A percentile compares a stretch with the other conserved stretches of the same genome.
Conservation (phyloP, 164 flowering plant genomes). For the Euptelea pleiosperma region DNA sequence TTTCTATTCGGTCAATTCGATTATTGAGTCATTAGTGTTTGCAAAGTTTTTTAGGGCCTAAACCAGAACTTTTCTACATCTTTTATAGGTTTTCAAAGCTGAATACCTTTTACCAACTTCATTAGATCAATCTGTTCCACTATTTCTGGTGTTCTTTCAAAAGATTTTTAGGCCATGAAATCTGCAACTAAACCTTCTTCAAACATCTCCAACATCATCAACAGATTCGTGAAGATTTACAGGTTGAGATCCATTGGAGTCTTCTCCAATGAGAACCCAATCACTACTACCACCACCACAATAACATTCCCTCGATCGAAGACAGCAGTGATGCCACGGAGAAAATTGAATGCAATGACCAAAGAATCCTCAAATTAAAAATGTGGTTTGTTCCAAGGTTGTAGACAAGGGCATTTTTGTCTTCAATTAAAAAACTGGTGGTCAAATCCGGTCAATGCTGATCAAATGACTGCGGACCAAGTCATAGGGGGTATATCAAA, state of each 20-base stretch:
- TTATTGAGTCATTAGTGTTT: background rate
- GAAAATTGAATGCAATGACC: slow-evolving; percentile 21
- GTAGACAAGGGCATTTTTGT: no score
- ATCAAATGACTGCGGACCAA: no score
- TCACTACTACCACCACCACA: background rate
- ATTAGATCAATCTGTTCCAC: background rate
- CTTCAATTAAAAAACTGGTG: no score
- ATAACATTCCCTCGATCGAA: slow-evolving; percentile 7
- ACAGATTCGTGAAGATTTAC: slow-evolving; percentile 46
- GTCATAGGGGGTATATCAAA: no score
- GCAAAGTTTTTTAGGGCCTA: no score
- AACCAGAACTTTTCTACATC: background rate
- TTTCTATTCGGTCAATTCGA: background rate
- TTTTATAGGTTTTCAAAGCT: background rate
- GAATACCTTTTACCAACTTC: background rate
- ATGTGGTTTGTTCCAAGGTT: no score
- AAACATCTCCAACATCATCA: slow-evolving; percentile 44
- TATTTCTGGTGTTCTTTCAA: background rate
- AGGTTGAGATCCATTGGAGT: slow-evolving; percentile 57
- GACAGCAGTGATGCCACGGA: slow-evolving; percentile 28
- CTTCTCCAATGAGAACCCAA: slow-evolving; percentile 34
- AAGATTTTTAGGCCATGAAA: slow-evolving; percentile 22
- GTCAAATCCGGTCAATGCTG: no score
- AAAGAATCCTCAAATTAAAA: no score
- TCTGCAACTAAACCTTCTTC: slow-evolving; percentile 34